These are phyloP conservation scores for Coemansia sp. DNA, from an alignment of 192 early-diverging fungal species.

Conservation along the genomic window DNA sequence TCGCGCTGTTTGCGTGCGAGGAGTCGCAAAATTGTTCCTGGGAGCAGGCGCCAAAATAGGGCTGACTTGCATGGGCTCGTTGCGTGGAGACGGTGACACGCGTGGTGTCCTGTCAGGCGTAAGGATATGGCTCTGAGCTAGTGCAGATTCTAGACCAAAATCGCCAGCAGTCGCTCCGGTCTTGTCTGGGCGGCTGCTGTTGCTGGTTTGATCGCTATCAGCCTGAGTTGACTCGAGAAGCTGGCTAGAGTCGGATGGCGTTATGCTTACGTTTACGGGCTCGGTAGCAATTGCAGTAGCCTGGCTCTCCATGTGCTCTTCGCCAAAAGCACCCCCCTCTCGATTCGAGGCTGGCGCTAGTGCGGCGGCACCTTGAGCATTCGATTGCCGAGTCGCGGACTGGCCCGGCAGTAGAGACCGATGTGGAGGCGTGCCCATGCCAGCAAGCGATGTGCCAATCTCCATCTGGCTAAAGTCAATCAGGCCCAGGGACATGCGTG, in stretches of 20 bases:
- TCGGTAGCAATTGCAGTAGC: constrained; percentile 22
- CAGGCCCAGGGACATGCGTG: constrained; percentile 51
- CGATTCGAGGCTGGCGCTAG: neutral
- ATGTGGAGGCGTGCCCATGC: constrained; percentile 17
- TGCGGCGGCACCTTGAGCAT: neutral
- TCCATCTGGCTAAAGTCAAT: constrained; percentile 54
- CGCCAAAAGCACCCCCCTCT: neutral
- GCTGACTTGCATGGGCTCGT: constrained; percentile 4
- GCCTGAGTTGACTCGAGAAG: constrained; percentile 4
- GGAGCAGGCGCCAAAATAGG: neutral
- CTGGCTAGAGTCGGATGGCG: neutral
- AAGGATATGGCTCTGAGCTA: neutral
- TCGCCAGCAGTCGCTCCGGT: neutral
- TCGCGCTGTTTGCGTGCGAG: constrained; percentile 50
- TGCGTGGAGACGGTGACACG: constrained; percentile 24
- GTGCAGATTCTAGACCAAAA: neutral
- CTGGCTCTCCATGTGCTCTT: constrained; percentile 18
- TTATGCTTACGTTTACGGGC: neutral
- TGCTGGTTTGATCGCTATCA: constrained; percentile 2
- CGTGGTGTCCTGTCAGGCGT: constrained; percentile 32
- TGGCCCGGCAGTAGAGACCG: neutral
- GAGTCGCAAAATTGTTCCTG: constrained; percentile 21
- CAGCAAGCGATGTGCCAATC: constrained; percentile 29
- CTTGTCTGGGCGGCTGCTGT: neutral
- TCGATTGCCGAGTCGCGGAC: neutral